Base-by-base conservation (phyloP, 768 basidiomycete genomes). In the Scleroderma citrinum region DNA sequence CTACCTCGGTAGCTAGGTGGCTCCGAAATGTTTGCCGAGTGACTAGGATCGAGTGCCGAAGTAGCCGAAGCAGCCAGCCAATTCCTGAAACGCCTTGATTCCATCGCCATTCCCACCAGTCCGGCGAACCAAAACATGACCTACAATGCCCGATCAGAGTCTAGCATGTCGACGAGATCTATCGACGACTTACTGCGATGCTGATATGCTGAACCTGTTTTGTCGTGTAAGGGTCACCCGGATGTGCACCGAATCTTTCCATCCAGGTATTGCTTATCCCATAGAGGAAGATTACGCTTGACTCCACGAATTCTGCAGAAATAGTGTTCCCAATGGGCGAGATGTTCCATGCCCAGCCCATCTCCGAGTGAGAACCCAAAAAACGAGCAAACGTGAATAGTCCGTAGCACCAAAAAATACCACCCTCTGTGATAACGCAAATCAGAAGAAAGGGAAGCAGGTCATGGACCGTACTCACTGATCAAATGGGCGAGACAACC, bases 81-180 rank as follows among this genome's bases (percentile, higher is more conserved):
- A 50, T 73, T 73, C 12, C 90, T 78, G 19, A 93, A 66, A 13
- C 68, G 70, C 56, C 76, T 83, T 8, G 87, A 88, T 69, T 98
- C 95, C 51, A 98, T 78, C 3, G 83, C 82, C 81, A 96, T 88
- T 21, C 92, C 93, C 2, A 92, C 62, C 7, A 90, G 74, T 11
- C 95, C 94, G 20, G 89, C 92, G 59, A 92, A 94, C 82, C 90
- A 94, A 67, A 93, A 96, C 92, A 93, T 93, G 54, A 84, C 77
- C 82, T 83, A 52, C 4, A 49, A 31, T 14, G 14, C 7, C 26
- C 24, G 3, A 44, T 51, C 40, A 37, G 6, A 14, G 13, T 19
- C n/a, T 14, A 16, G 13, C 16, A 41, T 26, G 46, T 29, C 40
- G n/a, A n/a, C 21, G 20, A n/a, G 3, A n/a, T 1, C 20, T 2